Base-by-base conservation (phyloP, 2,329 filamentous ascomycete species). In the Fusarium equiseti region DNA sequence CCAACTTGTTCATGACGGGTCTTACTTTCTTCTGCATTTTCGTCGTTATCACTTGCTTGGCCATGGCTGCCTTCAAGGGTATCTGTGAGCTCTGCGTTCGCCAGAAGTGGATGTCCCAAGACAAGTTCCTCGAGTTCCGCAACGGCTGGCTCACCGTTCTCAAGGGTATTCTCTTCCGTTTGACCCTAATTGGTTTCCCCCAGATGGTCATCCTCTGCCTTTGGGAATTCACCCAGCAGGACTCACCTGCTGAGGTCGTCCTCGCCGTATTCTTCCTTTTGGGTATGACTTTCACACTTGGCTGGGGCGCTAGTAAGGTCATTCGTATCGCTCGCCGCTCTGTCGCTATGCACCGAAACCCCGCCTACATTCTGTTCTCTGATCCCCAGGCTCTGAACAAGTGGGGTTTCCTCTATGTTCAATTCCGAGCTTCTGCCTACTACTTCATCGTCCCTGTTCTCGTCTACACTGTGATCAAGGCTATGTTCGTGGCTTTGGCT, bases 391-490 rank as follows among this genome's bases (percentile, higher is more conserved):
- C 92, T 56, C 88, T 98, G 70, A 97, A 98, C 88, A 97, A 97
- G 83, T 98, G 95, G 95, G 95, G 95, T 24, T 98, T 98, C 85
- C 88, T 98, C 71, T 98, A 98, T 79, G 94, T 98, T 43, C 95
- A 97, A 80, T 98, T 97, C 87, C 92, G 95, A 76, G 95, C 95
- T 42, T 95, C 94, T 4, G 94, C 94, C 42, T 98, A 97, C 87
- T 98, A 97, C 85, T 98, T 95, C 81, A 93, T 98, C 75, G 88
- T 97, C 38, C 93, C 94, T 1, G 83, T 91, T 56, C 85, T 98
- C 60, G 81, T 83, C 56, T 97, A 98, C 81, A 89, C 92, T 40
- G 79, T 98, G n/a, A 76, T 97, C 81, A 98, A 98, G 86, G 89
- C 91, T 66, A 90, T 97, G 84, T 96, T 98, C 78, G 90, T 98